These are phyloP conservation scores for Schizosaccharomyces versatilis DNA, from an alignment of 1,139 yeast genomes.

Conservation along the genomic window DNA sequence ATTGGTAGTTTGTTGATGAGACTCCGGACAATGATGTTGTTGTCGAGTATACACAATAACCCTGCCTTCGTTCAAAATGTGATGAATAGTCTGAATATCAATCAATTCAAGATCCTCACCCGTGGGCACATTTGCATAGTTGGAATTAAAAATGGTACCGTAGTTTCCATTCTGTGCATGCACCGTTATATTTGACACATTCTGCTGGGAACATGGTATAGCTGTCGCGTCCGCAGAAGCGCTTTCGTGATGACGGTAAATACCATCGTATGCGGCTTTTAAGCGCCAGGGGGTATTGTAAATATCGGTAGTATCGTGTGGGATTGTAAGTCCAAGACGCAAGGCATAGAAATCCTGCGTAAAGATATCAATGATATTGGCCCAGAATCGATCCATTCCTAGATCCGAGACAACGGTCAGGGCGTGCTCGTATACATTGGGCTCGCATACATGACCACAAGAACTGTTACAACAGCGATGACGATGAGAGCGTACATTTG, in stretches of 20 bases:
- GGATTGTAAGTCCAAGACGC: slow-evolving; percentile 17
- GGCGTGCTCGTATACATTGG: not conserved
- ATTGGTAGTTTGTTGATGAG: no score
- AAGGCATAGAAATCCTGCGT: slow-evolving; percentile 17
- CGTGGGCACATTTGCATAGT: not conserved
- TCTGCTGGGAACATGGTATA: not conserved
- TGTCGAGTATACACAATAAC: no score
- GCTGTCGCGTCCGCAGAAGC: not conserved
- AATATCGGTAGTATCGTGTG: slow-evolving; percentile 20
- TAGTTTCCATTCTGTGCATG: not conserved
- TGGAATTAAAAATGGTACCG: not conserved
- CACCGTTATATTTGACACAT: not conserved
- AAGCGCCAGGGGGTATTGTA: slow-evolving; percentile 21
- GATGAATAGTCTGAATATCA: no score
- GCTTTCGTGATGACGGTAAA: not conserved
- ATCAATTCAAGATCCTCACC: not conserved
- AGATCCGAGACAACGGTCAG: slow-evolving; percentile 13
- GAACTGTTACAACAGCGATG: no score
- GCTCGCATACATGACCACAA: no score
- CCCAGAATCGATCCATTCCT: slow-evolving; percentile 19
- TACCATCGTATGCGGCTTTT: slow-evolving; percentile 14
- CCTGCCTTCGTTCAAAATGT: no score
- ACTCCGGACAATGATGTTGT: no score
- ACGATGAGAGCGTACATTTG: no score
- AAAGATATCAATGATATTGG: slow-evolving; percentile 16